Percentiles rank a stretch among this genome's conserved stretches.
Evolutionary conservation across 2,329 filamentous ascomycete species (phyloP).

Genomic region (Paecilomyces fulvus): DNA sequence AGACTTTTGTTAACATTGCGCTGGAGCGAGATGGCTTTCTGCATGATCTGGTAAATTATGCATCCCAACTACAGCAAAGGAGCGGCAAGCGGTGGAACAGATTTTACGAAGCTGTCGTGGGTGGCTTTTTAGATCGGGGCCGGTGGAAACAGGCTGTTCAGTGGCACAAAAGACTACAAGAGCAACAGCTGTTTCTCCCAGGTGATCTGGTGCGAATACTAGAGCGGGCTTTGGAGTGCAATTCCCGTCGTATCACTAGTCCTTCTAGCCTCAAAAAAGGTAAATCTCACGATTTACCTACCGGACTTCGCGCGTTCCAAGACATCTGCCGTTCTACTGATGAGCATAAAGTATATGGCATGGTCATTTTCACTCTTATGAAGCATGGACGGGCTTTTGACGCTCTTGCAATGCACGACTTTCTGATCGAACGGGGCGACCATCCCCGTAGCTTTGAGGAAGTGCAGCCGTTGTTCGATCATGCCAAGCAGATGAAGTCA

Average conservation of each 20-base stretch:
- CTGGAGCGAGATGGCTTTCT: constrained; percentile 25
- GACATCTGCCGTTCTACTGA: constrained; percentile 32
- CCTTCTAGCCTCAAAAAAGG: constrained; percentile 6
- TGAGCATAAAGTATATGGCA: constrained; percentile 35
- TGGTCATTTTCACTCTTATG: constrained; percentile 35
- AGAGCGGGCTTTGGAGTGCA: constrained; percentile 15
- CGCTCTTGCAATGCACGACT: constrained; percentile 40
- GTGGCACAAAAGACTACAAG: constrained; percentile 31
- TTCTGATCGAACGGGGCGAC: constrained; percentile 34
- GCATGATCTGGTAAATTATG: constrained; percentile 25
- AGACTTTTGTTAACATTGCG: constrained; percentile 29
- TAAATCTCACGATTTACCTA: constrained; percentile 6
- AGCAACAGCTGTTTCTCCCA: constrained; percentile 24
- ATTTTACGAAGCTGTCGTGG: constrained; percentile 31
- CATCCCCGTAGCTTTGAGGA: constrained; percentile 30
- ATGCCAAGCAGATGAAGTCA: constrained; percentile 25
- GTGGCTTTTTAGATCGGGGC: constrained; percentile 23
- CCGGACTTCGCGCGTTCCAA: constrained; percentile 28
- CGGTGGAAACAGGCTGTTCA: constrained; percentile 20
- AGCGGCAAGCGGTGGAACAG: constrained; percentile 30
- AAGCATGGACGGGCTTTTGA: constrained; percentile 25
- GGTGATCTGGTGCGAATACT: constrained; percentile 24
- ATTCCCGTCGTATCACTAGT: constrained; percentile 12
- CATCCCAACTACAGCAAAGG: constrained; percentile 30
- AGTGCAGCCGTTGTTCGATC: constrained; percentile 33